A percentile compares a stretch with the other conserved stretches of the same genome.
Evolutionary conservation across 352 stramenopile genomes (phyloP).

Genomic region (Plasmopara muralis): DNA sequence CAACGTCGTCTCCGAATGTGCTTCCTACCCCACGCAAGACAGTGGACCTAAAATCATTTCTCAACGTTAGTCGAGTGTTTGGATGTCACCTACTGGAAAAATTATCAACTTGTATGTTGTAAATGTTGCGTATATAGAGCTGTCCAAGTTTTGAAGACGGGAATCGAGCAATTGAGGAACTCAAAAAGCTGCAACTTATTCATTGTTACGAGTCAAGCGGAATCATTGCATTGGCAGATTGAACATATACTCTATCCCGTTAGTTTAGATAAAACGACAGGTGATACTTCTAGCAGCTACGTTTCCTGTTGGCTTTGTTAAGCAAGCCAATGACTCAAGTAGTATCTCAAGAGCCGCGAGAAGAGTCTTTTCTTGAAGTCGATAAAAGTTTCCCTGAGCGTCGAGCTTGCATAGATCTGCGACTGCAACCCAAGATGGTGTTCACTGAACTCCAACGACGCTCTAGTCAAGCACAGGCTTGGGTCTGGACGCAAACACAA

Average conservation of each 20-base stretch:
- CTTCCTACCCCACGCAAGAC: constrained; percentile 41
- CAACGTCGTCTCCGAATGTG: constrained; percentile 9
- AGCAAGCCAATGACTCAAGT: constrained; percentile 38
- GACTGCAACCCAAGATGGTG: constrained; percentile 48
- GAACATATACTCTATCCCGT: not conserved
- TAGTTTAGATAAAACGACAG: too few relatives aligned
- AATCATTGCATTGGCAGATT: constrained; percentile 67
- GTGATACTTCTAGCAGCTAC: constrained; percentile 6
- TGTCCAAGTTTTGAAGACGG: constrained; percentile 70
- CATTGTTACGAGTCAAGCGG: constrained; percentile 77
- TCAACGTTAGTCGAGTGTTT: constrained; percentile 36
- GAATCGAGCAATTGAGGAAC: constrained; percentile 57
- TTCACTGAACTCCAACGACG: constrained; percentile 65
- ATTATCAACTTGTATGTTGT: constrained; percentile 2
- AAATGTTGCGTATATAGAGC: constrained; percentile 31
- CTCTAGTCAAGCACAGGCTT: constrained; percentile 42
- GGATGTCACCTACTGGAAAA: constrained; percentile 1
- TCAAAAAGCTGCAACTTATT: constrained; percentile 76
- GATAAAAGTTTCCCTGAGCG: too few relatives aligned
- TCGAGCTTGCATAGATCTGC: constrained; percentile 63
- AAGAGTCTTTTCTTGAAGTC: constrained; percentile 41
- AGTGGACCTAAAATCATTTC: constrained; percentile 50
- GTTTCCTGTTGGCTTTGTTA: constrained; percentile 27
- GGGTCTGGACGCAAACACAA: constrained; percentile 68
- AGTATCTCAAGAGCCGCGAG: constrained; percentile 34